Percentiles rank a stretch among this genome's conserved stretches.
Conservation (phyloP, 305 asterid species). For the Lippia alba region DNA sequence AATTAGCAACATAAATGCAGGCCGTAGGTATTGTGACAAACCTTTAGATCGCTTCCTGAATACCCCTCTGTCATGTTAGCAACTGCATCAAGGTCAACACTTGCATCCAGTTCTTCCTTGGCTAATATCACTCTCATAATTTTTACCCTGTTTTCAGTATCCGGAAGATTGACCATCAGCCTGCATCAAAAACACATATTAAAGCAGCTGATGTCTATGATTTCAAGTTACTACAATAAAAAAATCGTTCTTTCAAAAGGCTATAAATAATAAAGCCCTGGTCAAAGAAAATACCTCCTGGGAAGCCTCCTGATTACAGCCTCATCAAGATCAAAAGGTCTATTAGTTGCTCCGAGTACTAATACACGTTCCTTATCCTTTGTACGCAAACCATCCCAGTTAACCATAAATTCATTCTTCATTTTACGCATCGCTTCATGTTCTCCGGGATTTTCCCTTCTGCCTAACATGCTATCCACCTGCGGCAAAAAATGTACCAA, state of each 20-base stretch:
- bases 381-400: slow-evolving; percentile 97
- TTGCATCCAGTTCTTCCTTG: slow-evolving; percentile 67
- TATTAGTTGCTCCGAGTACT: slow-evolving; percentile 91
- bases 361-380: slow-evolving; percentile 89
- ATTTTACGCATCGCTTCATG: slow-evolving; percentile 97
- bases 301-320: slow-evolving; percentile 96
- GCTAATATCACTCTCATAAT: slow-evolving; percentile 71
- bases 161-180: slow-evolving; percentile 91
- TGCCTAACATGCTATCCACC: slow-evolving; percentile 96
- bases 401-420: slow-evolving; percentile 95
- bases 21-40: slow-evolving; percentile 32
- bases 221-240: slow-evolving; percentile 7
- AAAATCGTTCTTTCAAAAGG: background rate
- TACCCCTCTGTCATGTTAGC: slow-evolving; percentile 88
- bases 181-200: slow-evolving; percentile 44
- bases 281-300: slow-evolving; percentile 51
- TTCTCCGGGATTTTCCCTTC: slow-evolving; percentile 90
- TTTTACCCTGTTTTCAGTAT: slow-evolving; percentile 68
- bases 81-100: slow-evolving; percentile 68
- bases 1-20: background rate
- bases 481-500: slow-evolving; percentile 28
- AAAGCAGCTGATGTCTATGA: background rate
- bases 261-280: background rate
- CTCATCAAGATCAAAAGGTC: slow-evolving; percentile 94
- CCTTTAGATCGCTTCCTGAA: slow-evolving; percentile 96